Evolutionary conservation across 2,329 filamentous ascomycete genomes (phyloP), one percentile per base, ranked within the genome.

Genomic region (Calycina marina): DNA sequence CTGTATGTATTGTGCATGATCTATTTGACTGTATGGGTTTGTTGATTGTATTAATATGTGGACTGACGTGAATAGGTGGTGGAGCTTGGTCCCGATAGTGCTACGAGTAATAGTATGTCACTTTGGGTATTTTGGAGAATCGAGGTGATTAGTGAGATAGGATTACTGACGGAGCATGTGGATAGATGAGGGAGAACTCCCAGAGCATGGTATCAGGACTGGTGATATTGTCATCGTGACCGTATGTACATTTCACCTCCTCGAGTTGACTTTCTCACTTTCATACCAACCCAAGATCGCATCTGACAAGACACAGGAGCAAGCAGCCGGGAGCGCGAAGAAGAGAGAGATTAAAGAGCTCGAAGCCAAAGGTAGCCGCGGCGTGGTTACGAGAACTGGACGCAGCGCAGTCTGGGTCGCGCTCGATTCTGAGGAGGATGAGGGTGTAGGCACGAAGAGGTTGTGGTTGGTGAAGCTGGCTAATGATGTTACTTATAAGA

Each of bases 141-240:
- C 30, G 31, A n/a, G n/a, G n/a, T 35, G 31, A 12, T 35, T 45
- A 12, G 56, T 17, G 46, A 48, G 13, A 22, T 22, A 22, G 20
- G 20, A 22, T 22, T 8, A n/a, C 20, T 22, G n/a, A 22, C 20
- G n/a, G 2, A 22, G n/a, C 30, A 31, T n/a, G n/a, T 12, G 36
- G 31, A 12, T 35, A 45, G 12, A 56, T 17, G 46, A 48, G 13
- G 56, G 61, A 1, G 70, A 73, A 40, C 59, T 88, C 13, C 75
- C 77, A 1, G 77, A 83, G 51, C 81, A 88, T 60, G 80, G 79
- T 15, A 60, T 90, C 31, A 65, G 81, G 2, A 67, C 72, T 0
- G 83, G 83, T 1, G 83, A 90, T 53, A 81, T 90, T 38, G 79
- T 88, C 14, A 62, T 77, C 2, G 67, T 88, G 22, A 67, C 74